phyloP scores from a whole-genome alignment of 108 stramenopile species.

The Halocafeteria seosinensis region DNA sequence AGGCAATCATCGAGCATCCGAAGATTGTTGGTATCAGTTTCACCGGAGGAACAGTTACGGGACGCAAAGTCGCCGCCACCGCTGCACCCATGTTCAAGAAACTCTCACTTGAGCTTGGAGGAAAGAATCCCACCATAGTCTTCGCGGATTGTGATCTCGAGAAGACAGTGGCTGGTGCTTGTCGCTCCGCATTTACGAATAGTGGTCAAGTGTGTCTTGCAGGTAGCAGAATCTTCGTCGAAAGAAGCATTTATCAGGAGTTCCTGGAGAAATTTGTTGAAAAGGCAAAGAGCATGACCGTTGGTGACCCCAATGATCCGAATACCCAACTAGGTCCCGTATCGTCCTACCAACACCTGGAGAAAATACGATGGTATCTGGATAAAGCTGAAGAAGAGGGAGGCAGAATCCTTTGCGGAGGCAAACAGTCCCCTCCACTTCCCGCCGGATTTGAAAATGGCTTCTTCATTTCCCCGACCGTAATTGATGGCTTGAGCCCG shows the following conservation, averaged over 20 bases:
- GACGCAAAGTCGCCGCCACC: conserved; percentile 22
- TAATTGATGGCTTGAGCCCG: conserved; percentile 23
- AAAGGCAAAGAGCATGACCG: not conserved
- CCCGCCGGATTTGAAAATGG: conserved; percentile 18
- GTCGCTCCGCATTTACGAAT: conserved; percentile 39
- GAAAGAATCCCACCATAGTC: conserved; percentile 39
- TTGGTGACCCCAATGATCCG: conserved; percentile 3
- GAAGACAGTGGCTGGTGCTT: conserved; percentile 27
- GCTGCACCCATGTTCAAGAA: conserved; percentile 31
- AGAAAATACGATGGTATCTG: not conserved
- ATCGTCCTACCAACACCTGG: conserved; percentile 23
- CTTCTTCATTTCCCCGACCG: conserved; percentile 28
- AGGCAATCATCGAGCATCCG: conserved; percentile 32
- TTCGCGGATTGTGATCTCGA: conserved; percentile 23
- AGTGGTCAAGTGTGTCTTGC: conserved; percentile 63
- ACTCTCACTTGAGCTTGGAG: conserved; percentile 61
- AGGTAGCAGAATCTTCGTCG: conserved; percentile 46
- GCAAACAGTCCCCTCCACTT: not conserved
- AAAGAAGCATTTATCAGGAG: conserved; percentile 32
- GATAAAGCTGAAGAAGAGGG: conserved; percentile 22
- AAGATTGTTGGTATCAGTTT: conserved; percentile 58
- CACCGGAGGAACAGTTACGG: conserved; percentile 41
- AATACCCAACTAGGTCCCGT: conserved; percentile 31
- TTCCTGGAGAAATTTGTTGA: conserved; percentile 10
- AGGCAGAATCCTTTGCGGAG: conserved; percentile 17